Evolutionary conservation across 177 flowering plant genomes (phyloP), one percentile per base, ranked within the genome.

Genomic region (Vitis hybrid): DNA sequence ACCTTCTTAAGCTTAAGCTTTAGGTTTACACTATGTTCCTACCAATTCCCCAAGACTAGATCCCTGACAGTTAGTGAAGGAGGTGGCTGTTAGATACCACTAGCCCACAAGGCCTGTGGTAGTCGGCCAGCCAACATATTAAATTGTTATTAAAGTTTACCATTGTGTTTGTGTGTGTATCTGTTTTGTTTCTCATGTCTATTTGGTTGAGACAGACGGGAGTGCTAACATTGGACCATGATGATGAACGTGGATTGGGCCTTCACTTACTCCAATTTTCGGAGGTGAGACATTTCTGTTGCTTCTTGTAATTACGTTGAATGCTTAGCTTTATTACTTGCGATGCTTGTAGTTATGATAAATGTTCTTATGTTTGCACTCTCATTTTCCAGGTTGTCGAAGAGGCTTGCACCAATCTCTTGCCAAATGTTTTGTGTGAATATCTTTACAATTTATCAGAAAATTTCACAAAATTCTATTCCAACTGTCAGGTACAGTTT

Each of bases 221-320:
- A 73, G 65, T 46, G 21, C 21, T 91, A 62, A 76, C 68, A n/a
- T 84, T 95, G 79, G 87, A 70, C 68, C 92, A 91, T 77, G 78
- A 76, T 1, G 93, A 85, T 76, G 99, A 95, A 75, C 96, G 97
- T 50, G 85, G 32, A 3, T 72, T 95, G 71, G 98, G 92, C 19
- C 84, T 93, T 67, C 97, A 93, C 80, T 79, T 95, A 78, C 91
- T 93, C 57, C 96, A 81, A 30, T 95, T 95, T 85, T 81, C 97
- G 0, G 99, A 95, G 97, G 99, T 91, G 76, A 72, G 52, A 58
- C 21, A 19, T 56, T 32, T 24, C 19, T 40, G 59, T 54, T 4
- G 48, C 8, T 13, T 46, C 55, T 15, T 46, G 46, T 2, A 1
- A 50, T 59, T 55, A 35, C 50, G 55, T 48, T 71, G 61, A 60